Conservation (phyloP, 1,284 basidiomycete genomes). For the Trichosporon ovoides region DNA sequence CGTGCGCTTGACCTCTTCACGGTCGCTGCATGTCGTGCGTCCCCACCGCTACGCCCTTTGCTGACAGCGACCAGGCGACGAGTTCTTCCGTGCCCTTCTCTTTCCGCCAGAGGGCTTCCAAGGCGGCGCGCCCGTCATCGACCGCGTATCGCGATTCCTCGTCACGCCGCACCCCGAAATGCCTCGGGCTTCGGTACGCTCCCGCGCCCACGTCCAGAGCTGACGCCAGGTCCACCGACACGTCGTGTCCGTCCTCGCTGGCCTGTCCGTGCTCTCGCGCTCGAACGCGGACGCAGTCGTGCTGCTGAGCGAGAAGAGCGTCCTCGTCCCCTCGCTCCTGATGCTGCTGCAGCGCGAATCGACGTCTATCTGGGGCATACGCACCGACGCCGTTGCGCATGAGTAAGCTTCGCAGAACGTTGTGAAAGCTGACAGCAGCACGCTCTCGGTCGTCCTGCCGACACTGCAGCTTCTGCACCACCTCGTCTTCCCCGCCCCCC, state of each 20-base stretch:
- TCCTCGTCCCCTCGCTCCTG: conserved; percentile 33
- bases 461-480: conserved; percentile 38
- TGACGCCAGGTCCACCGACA: conserved; percentile 9
- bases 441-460: conserved; percentile 28
- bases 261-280: conserved; percentile 29
- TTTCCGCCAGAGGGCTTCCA: conserved; percentile 5
- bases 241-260: conserved; percentile 16
- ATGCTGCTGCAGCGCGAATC: conserved; percentile 31
- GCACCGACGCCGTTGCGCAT: conserved; percentile 1
- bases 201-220: neutral
- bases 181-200: neutral
- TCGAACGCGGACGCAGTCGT: conserved; percentile 33
- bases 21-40: conserved; percentile 33
- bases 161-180: conserved; percentile 7
- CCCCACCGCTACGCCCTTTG: neutral
- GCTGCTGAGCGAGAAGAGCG: conserved; percentile 32
- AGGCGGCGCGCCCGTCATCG: conserved; percentile 20
- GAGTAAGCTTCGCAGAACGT: neutral
- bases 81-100: conserved; percentile 33
- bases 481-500: conserved; percentile 35
- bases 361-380: conserved; percentile 32
- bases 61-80: conserved; percentile 31
- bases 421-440: conserved; percentile 19
- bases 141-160: conserved; percentile 23
- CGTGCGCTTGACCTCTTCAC: conserved; percentile 30